Evolutionary conservation across 2,329 filamentous ascomycete species (phyloP).

Genomic region (Pseudogymnoascus sp.): DNA sequence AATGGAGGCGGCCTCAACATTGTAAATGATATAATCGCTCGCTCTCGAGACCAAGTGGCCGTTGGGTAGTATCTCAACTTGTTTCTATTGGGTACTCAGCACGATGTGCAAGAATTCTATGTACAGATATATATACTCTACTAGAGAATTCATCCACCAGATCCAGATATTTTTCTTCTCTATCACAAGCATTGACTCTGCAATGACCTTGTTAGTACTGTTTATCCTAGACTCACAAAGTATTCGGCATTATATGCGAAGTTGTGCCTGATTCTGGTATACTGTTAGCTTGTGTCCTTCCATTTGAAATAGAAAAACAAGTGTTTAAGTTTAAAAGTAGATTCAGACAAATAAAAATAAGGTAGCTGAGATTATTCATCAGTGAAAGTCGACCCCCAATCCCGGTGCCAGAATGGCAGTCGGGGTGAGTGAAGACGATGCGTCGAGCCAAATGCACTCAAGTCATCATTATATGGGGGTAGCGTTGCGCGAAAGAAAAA

Average conservation of each 20-base stretch:
- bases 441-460: conserved; percentile 99
- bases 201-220: conserved; percentile 4
- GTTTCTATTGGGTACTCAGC: conserved; percentile 52
- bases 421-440: conserved; percentile 59
- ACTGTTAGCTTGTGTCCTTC: conserved; percentile 21
- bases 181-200: conserved; percentile 93
- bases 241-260: conserved; percentile 16
- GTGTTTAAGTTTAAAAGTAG: conserved; percentile 19
- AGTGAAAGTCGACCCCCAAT: conserved; percentile 64
- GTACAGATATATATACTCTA: conserved; percentile 62
- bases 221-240: background rate
- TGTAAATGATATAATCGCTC: conserved; percentile 99
- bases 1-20: conserved; percentile 89
- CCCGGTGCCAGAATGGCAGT: conserved; percentile 69
- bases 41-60: conserved; percentile 91
- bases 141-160: conserved; percentile 74
- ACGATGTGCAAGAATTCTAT: conserved; percentile 28
- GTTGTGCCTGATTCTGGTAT: conserved; percentile 13
- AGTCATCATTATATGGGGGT: conserved; percentile 72
- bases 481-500: conserved; percentile 10
- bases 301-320: conserved; percentile 17
- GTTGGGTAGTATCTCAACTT: conserved; percentile 83
- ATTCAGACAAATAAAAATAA: conserved; percentile 83
- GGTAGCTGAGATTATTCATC: conserved; percentile 99
- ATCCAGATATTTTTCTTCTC: conserved; percentile 76